These are phyloP conservation scores for Thalia dealbata DNA, from an alignment of 176 grass and related monocot species.

Conservation along the genomic window DNA sequence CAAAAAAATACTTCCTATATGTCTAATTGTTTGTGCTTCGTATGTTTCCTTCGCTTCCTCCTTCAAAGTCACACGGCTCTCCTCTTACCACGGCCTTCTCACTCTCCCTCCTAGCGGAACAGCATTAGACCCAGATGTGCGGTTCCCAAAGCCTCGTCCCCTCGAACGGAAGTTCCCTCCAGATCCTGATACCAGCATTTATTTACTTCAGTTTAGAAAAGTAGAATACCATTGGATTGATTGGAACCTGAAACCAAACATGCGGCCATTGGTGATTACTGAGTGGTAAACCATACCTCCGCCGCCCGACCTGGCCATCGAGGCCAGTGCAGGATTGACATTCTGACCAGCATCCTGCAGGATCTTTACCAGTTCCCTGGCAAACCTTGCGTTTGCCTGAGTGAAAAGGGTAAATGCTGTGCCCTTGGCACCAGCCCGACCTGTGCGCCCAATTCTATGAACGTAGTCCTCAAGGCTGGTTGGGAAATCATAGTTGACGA, in stretches of 20 bases:
- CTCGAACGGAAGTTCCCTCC: constrained; percentile 51
- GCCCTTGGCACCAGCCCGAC: constrained; percentile 81
- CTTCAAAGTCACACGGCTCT: neutral
- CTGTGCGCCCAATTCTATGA: constrained; percentile 93
- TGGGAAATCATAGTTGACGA: constrained; percentile 97
- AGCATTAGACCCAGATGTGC: constrained; percentile 45
- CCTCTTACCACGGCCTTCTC: constrained; percentile 32
- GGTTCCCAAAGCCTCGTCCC: constrained; percentile 48
- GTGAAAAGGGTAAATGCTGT: constrained; percentile 91
- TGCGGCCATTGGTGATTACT: no score
- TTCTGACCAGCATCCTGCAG: constrained; percentile 67
- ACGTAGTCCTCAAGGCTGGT: constrained; percentile 93
- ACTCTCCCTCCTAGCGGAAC: constrained; percentile 43
- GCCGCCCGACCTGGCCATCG: constrained; percentile 42
- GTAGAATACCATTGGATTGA: no score
- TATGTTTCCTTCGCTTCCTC: neutral
- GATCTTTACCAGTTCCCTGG: constrained; percentile 79
- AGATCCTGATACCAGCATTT: constrained; percentile 31
- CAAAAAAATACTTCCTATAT: neutral
- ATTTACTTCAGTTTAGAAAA: no score
- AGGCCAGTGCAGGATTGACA: constrained; percentile 63
- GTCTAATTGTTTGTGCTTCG: neutral
- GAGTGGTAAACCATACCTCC: no score
- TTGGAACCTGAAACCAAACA: no score
- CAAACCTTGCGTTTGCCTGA: constrained; percentile 51